Percentiles rank a stretch among this genome's conserved stretches.
phyloP scores from a whole-genome alignment of 148 eudicot genomes.

The Fagopyrum homotropicum region DNA sequence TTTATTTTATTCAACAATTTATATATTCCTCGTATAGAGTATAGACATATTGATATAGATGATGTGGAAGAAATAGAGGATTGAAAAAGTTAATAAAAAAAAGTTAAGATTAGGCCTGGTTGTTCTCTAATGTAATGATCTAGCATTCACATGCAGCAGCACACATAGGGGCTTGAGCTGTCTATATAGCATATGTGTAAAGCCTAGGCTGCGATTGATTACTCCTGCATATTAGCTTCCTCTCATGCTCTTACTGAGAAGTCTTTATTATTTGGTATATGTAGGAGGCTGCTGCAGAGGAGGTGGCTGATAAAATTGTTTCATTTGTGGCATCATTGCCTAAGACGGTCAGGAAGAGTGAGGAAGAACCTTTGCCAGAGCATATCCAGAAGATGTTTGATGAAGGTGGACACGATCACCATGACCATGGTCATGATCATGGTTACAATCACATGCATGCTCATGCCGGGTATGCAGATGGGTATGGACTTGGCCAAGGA shows the following conservation, averaged over 20 bases:
- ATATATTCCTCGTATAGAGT: too few relatives aligned
- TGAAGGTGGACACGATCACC: conserved; percentile 30
- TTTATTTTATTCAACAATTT: too few relatives aligned
- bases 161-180: too few relatives aligned
- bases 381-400: conserved; percentile 46
- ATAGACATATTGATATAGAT: too few relatives aligned
- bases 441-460: conserved; percentile 21
- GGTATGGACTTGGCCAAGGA: conserved; percentile 25
- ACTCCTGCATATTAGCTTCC: neutral
- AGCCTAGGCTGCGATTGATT: neutral
- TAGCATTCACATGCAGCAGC: too few relatives aligned
- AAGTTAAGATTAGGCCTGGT: too few relatives aligned
- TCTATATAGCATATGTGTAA: too few relatives aligned
- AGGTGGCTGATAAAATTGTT: conserved; percentile 54
- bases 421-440: conserved; percentile 24
- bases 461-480: conserved; percentile 18
- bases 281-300: conserved; percentile 63
- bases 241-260: too few relatives aligned
- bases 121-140: too few relatives aligned
- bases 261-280: neutral
- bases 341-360: conserved; percentile 34
- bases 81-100: too few relatives aligned
- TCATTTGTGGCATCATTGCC: conserved; percentile 70
- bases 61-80: too few relatives aligned
- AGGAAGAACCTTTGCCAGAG: conserved; percentile 59